These are phyloP conservation scores for button mushroom (Agaricus bisporus) DNA, from an alignment of 768 basidiomycete species.

Conservation along the genomic window DNA sequence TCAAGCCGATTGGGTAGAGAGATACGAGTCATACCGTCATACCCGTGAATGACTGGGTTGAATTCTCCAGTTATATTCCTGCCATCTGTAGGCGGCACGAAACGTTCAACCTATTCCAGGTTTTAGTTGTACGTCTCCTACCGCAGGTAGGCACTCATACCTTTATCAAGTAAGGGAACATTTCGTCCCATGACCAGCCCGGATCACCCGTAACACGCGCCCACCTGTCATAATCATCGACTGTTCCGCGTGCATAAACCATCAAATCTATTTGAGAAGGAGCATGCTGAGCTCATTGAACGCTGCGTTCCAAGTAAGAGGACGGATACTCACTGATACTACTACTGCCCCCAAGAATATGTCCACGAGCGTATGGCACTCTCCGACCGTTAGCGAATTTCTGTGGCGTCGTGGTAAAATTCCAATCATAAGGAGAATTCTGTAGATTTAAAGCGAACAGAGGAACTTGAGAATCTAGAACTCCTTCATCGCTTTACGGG, in stretches of 20 bases:
- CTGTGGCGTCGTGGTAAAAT: conserved; percentile 23
- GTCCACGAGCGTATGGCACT: conserved; percentile 17
- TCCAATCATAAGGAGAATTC: conserved; percentile 22
- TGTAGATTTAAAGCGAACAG: conserved; percentile 12
- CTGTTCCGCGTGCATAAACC: conserved; percentile 25
- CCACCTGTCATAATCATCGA: conserved; percentile 21
- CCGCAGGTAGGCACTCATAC: conserved; percentile 7
- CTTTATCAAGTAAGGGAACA: conserved; percentile 25
- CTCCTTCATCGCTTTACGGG: not conserved
- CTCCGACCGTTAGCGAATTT: conserved; percentile 15
- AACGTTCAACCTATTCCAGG: conserved; percentile 28
- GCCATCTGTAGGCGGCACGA: conserved; percentile 26
- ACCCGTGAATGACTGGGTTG: conserved; percentile 30
- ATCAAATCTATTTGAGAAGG: conserved; percentile 20
- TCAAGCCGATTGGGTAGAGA: conserved; percentile 25
- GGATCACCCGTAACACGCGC: conserved; percentile 24
- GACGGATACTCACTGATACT: conserved; percentile 13
- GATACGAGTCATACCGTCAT: conserved; percentile 24
- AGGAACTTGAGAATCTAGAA: conserved; percentile 18
- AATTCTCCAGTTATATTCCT: conserved; percentile 32
- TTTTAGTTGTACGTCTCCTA: not conserved
- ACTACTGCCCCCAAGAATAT: conserved; percentile 26
- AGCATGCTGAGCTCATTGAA: not conserved
- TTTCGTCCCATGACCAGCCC: conserved; percentile 28
- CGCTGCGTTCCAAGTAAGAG: not conserved